phyloP scores from a whole-genome alignment of 2,329 filamentous ascomycete genomes.

The Sporothrix dimorphospora region DNA sequence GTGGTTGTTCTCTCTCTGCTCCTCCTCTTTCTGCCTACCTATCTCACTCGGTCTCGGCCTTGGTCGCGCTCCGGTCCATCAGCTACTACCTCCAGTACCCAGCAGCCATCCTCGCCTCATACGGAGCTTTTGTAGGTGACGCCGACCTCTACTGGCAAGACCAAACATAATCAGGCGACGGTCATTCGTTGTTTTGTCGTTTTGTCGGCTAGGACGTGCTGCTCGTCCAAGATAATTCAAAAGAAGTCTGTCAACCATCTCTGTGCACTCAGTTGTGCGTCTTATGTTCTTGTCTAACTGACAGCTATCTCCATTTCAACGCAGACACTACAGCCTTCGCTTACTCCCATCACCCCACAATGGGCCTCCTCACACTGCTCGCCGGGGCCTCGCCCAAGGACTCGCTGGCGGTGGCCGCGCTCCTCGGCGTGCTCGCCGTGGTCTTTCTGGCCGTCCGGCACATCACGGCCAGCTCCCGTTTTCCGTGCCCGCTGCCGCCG shows the following conservation, averaged over 20 bases:
- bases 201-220: neutral
- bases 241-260: neutral
- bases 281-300: neutral
- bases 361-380: neutral
- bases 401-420: neutral
- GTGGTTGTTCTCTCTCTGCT: neutral
- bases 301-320: neutral
- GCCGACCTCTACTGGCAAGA: neutral
- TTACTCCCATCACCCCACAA: neutral
- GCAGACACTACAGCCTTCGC: neutral
- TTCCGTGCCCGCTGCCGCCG: slow-evolving; percentile 17
- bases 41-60: slow-evolving; percentile 12
- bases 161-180: neutral
- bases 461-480: neutral
- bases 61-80: neutral
- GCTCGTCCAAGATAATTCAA: neutral
- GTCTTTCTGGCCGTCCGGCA: neutral
- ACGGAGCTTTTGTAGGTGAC: neutral
- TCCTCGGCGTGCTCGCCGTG: slow-evolving; percentile 3
- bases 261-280: neutral
- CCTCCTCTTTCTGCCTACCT: neutral
- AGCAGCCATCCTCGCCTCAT: neutral
- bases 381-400: slow-evolving; percentile 7
- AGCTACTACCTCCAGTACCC: neutral
- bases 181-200: neutral